A percentile compares a stretch with the other conserved stretches of the same genome.
These are phyloP conservation scores for Comarum palustre DNA, from an alignment of 306 rosid genomes.

Conservation along the genomic window DNA sequence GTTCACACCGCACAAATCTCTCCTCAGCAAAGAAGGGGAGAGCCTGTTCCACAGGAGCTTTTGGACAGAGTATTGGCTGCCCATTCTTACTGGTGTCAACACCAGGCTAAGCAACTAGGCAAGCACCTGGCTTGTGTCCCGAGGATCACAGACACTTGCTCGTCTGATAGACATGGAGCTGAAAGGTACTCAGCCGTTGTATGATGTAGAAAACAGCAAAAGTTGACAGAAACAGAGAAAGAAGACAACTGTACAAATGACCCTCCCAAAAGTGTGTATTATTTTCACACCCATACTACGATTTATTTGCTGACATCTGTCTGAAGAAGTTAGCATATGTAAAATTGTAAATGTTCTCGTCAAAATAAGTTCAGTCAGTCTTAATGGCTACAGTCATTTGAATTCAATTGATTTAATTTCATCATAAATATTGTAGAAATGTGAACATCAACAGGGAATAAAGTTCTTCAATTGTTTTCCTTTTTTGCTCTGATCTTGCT, in stretches of 20 bases:
- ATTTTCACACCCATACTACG: slow-evolving; percentile 43
- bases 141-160: slow-evolving; percentile 44
- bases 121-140: slow-evolving; percentile 46
- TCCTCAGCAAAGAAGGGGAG: slow-evolving; percentile 94
- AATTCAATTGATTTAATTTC: slow-evolving; percentile 37
- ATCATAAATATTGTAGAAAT: slow-evolving; percentile 18
- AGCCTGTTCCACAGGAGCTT: slow-evolving; percentile 85
- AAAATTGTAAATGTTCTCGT: slow-evolving; percentile 59
- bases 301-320: slow-evolving; percentile 50
- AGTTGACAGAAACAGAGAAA: slow-evolving; percentile 43
- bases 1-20: slow-evolving; percentile 87
- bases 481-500: not conserved
- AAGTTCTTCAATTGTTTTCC: not conserved
- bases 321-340: slow-evolving; percentile 61
- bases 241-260: slow-evolving; percentile 63
- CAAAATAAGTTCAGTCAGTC: slow-evolving; percentile 50
- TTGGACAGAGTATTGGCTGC: slow-evolving; percentile 81
- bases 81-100: slow-evolving; percentile 78
- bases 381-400: slow-evolving; percentile 33
- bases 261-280: slow-evolving; percentile 51
- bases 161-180: slow-evolving; percentile 35
- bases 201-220: slow-evolving; percentile 41
- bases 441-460: slow-evolving; percentile 20
- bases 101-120: slow-evolving; percentile 63
- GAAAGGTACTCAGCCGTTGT: slow-evolving; percentile 36